Evolutionary conservation across 345 rosid species (phyloP).

Genomic region (thale cress (Arabidopsis thaliana)): DNA sequence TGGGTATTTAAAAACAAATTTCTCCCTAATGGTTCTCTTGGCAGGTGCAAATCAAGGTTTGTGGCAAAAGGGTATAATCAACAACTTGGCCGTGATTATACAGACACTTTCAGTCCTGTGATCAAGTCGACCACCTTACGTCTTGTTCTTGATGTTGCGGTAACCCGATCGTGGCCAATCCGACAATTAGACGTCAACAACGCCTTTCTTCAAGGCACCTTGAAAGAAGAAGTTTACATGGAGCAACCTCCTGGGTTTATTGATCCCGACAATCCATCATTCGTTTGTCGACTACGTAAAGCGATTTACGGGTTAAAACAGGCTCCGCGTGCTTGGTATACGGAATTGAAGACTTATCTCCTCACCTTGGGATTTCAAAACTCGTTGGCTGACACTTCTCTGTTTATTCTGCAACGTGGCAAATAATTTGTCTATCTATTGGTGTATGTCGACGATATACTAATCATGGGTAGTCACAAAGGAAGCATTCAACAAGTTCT

Average conservation of each 20-base stretch:
- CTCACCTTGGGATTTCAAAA: too few species aligned
- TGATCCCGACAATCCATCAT: too few species aligned
- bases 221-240: not conserved
- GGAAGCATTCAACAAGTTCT: too few species aligned
- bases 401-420: too few species aligned
- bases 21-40: not conserved
- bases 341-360: too few species aligned
- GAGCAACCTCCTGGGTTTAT: not conserved
- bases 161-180: not conserved
- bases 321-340: too few species aligned
- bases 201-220: not conserved
- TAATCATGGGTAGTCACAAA: too few species aligned
- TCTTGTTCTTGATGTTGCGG: not conserved
- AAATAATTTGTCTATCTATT: too few species aligned
- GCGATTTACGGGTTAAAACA: too few species aligned
- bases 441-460: too few species aligned
- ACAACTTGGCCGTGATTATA: not conserved
- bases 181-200: not conserved
- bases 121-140: not conserved
- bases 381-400: too few species aligned
- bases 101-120: not conserved
- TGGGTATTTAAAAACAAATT: not conserved
- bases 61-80: not conserved
- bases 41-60: not conserved
- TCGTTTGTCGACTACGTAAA: too few species aligned